A percentile compares a stretch with the other conserved stretches of the same genome.
Conservation (phyloP, 2,329 filamentous ascomycete species). For the Exophiala dermatitidis region DNA sequence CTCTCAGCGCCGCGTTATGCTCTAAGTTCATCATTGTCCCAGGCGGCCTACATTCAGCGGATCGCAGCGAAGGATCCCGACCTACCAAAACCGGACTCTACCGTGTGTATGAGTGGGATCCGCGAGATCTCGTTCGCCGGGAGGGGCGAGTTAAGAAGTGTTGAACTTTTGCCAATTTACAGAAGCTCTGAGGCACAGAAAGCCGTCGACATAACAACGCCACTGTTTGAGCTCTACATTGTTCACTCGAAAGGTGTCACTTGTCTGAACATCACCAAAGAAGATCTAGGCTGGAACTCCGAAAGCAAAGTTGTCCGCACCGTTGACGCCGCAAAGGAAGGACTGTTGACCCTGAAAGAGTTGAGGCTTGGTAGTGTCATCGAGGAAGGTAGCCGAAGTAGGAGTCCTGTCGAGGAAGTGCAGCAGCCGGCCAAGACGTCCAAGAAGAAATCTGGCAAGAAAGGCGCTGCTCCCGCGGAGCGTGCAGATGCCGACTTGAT, state of each 20-base stretch:
- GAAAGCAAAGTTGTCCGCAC: slow-evolving; percentile 80
- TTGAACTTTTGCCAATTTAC: slow-evolving; percentile 74
- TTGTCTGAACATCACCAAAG: slow-evolving; percentile 74
- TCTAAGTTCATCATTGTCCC: slow-evolving; percentile 62
- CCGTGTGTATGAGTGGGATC: slow-evolving; percentile 93
- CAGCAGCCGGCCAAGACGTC: slow-evolving; percentile 35
- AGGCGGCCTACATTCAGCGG: slow-evolving; percentile 78
- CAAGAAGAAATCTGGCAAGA: slow-evolving; percentile 37
- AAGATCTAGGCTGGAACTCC: slow-evolving; percentile 83
- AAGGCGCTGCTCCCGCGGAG: slow-evolving; percentile 28
- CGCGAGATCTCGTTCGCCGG: slow-evolving; percentile 88
- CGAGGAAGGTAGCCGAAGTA: slow-evolving; percentile 39
- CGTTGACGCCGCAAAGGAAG: slow-evolving; percentile 65
- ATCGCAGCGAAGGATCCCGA: slow-evolving; percentile 64
- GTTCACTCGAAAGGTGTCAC: slow-evolving; percentile 98
- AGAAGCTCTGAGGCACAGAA: slow-evolving; percentile 46
- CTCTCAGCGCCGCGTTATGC: slow-evolving; percentile 91
- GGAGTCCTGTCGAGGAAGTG: slow-evolving; percentile 34
- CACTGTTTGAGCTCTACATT: slow-evolving; percentile 87
- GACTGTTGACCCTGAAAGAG: slow-evolving; percentile 66
- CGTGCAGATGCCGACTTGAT: slow-evolving; percentile 24
- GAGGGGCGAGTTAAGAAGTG: slow-evolving; percentile 77
- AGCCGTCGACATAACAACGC: slow-evolving; percentile 56
- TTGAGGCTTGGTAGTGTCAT: slow-evolving; percentile 43
- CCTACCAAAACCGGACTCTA: slow-evolving; percentile 81